Evolutionary conservation across 1,284 basidiomycete species (phyloP).

Genomic region (Ceratobasidium sp.): DNA sequence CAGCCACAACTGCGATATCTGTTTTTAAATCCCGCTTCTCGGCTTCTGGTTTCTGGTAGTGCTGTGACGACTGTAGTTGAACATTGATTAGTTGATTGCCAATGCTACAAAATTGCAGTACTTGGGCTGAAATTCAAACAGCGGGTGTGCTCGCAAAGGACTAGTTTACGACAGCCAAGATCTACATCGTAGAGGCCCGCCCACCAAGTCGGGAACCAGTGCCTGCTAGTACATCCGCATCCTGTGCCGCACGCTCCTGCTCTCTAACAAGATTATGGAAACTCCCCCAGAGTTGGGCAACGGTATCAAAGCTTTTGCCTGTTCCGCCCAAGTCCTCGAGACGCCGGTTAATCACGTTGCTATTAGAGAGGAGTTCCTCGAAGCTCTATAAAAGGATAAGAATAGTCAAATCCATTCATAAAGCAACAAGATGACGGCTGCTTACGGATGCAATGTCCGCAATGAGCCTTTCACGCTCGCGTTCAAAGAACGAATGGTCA

Average conservation of each 20-base stretch:
- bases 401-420: not conserved
- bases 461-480: constrained; percentile 73
- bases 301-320: constrained; percentile 90
- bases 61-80: constrained; percentile 27
- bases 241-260: constrained; percentile 52
- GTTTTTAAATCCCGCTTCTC: constrained; percentile 25
- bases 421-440: constrained; percentile 19
- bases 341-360: constrained; percentile 88
- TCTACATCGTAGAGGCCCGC: constrained; percentile 15
- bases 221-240: constrained; percentile 47
- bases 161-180: not conserved
- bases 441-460: constrained; percentile 73
- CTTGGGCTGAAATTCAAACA: not conserved
- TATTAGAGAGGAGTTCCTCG: constrained; percentile 82
- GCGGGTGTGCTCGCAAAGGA: not conserved
- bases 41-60: constrained; percentile 8
- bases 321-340: constrained; percentile 90
- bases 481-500: constrained; percentile 71
- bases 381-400: constrained; percentile 67
- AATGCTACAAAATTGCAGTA: not conserved
- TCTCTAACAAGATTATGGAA: constrained; percentile 79
- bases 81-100: constrained; percentile 33
- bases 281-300: constrained; percentile 82
- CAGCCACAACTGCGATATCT: constrained; percentile 22
- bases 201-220: constrained; percentile 56